Base-by-base conservation (phyloP, 1,139 yeast species). In the Nadsonia commutata region DNA sequence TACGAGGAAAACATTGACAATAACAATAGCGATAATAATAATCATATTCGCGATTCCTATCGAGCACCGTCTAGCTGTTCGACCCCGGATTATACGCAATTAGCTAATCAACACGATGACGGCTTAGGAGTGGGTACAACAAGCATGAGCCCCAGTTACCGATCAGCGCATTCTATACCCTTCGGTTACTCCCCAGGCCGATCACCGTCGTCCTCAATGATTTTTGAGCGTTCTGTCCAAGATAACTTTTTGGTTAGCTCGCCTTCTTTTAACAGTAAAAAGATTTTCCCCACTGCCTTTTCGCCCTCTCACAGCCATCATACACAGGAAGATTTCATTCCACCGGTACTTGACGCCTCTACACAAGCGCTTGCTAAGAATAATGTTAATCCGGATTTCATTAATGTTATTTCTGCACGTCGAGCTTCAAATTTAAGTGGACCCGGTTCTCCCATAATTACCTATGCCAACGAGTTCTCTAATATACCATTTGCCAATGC, bases 261-360 rank as follows among this genome's bases (percentile, higher is more conserved):
- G 5, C 31, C 40, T 11, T 36, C 38, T 2, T 27, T 27, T 9
- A 8, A 27, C 13, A 27, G n/a, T 13, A 4, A 9, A 4, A 27
- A 27, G n/a, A 4, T 27, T 8, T 27, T 27, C 8, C 33, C 33
- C 3, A 11, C 33, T 3, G n/a, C 5, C n/a, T 27, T 27, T 13
- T 4, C 65, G 37, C 71, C 71, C 18, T 57, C 16, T 13, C 8
- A 38, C 22, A 42, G 70, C 20, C 78, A 73, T 50, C 66, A 70
- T 50, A 66, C 73, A n/a, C 58, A 66, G 38, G 81, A 83, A 56
- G 85, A 83, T 59, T 76, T 67, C 52, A 81, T 83, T 42, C 86
- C 94, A 1, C 86, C 95, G 2, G 86, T 86, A 8, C 67, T 85
- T 55, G 94, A 83, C 55, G 88, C 88, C 8, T 72, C 88, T 20